phyloP scores from a whole-genome alignment of 2,329 filamentous ascomycete genomes.

The Colletotrichum sojae region DNA sequence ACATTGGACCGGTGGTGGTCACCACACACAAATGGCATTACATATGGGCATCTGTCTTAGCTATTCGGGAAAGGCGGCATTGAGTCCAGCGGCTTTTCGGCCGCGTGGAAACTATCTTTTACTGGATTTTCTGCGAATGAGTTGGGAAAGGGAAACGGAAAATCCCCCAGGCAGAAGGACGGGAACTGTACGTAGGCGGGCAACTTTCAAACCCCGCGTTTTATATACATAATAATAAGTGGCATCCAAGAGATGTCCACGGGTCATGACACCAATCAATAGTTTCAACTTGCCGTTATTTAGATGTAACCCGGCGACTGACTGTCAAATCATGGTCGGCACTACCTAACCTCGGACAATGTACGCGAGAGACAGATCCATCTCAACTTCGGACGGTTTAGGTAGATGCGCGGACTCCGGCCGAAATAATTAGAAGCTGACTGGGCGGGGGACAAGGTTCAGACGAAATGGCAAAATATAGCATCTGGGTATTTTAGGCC shows the following conservation, averaged over 20 bases:
- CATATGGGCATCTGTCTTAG: conserved; percentile 32
- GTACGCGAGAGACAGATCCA: neutral
- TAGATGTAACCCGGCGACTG: no score
- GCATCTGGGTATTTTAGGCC: neutral
- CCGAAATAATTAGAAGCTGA: neutral
- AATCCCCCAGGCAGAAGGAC: conserved; percentile 11
- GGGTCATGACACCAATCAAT: conserved; percentile 7
- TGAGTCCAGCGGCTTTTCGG: conserved; percentile 27
- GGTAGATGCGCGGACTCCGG: neutral
- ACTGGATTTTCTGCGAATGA: conserved; percentile 18
- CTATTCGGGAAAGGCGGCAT: conserved; percentile 23
- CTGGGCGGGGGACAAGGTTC: conserved; percentile 2
- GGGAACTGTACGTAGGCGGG: conserved; percentile 29
- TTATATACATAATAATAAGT: conserved; percentile 39
- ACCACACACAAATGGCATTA: conserved; percentile 34
- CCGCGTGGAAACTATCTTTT: conserved; percentile 28
- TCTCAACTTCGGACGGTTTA: conserved; percentile 17
- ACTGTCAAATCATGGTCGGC: neutral
- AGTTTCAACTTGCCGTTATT: neutral
- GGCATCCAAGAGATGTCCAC: conserved; percentile 28
- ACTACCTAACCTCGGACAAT: neutral
- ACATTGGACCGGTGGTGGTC: neutral
- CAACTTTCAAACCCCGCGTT: conserved; percentile 5
- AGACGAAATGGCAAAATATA: neutral
- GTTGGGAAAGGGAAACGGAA: conserved; percentile 21